phyloP scores from a whole-genome alignment of 2,329 filamentous ascomycete species.

The Onygenales sp. region DNA sequence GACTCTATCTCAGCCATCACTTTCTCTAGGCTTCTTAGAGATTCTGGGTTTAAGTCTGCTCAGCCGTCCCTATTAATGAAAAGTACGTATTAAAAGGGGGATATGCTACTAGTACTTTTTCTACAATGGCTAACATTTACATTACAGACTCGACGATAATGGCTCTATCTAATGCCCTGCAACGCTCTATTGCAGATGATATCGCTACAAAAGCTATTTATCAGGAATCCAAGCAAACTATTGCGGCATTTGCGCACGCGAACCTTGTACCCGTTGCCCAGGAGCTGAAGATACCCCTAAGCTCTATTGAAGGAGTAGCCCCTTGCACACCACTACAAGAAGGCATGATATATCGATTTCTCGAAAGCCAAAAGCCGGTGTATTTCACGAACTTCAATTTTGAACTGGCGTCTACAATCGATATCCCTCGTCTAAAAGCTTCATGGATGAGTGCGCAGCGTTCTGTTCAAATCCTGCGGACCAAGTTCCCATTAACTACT shows the following conservation, averaged over 20 bases:
- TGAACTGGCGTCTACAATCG: conserved; percentile 37
- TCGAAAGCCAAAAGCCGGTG: conserved; percentile 46
- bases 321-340: conserved; percentile 82
- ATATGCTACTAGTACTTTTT: conserved; percentile 33
- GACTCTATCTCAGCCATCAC: conserved; percentile 79
- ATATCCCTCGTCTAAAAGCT: conserved; percentile 38
- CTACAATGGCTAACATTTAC: conserved; percentile 27
- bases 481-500: conserved; percentile 60
- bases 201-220: conserved; percentile 15
- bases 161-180: conserved; percentile 26
- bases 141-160: conserved; percentile 26
- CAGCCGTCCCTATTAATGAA: conserved; percentile 60
- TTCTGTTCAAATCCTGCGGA: conserved; percentile 57
- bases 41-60: conserved; percentile 50
- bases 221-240: conserved; percentile 47
- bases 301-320: conserved; percentile 60
- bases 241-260: conserved; percentile 56
- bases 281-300: conserved; percentile 40
- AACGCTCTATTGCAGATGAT: conserved; percentile 4
- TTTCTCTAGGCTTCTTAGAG: conserved; percentile 56
- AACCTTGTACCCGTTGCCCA: conserved; percentile 46
- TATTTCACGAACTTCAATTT: conserved; percentile 75
- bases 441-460: conserved; percentile 51
- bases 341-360: conserved; percentile 67
- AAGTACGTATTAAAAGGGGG: conserved; percentile 26